A percentile compares a stretch with the other conserved stretches of the same genome.
Conservation (phyloP, 2,329 filamentous ascomycete genomes). For the Pseudogymnoascus sp. region DNA sequence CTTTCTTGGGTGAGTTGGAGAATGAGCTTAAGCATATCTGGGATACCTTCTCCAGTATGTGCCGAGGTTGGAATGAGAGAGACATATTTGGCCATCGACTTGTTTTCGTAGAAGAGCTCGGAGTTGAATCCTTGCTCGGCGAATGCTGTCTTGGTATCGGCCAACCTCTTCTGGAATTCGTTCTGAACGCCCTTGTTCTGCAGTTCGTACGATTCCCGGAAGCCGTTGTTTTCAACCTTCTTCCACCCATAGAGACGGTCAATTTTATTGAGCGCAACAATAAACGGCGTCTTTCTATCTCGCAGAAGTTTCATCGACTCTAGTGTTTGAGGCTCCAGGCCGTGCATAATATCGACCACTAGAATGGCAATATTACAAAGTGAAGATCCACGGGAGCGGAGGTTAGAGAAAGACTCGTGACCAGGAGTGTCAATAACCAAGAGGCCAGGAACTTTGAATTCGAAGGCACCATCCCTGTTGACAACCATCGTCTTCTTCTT, state of each 20-base stretch:
- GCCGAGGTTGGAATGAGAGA: slow-evolving; percentile 97
- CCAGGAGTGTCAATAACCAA: slow-evolving; percentile 96
- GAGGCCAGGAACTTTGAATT: slow-evolving; percentile 96
- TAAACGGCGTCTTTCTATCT: slow-evolving; percentile 93
- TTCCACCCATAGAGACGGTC: slow-evolving; percentile 99
- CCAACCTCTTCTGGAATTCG: slow-evolving; percentile 85
- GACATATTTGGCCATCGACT: slow-evolving; percentile 87
- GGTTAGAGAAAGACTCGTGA: slow-evolving; percentile 99
- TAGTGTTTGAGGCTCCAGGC: slow-evolving; percentile 90
- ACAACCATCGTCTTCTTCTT: slow-evolving; percentile 87
- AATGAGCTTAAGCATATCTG: slow-evolving; percentile 96
- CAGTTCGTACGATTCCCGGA: slow-evolving; percentile 80
- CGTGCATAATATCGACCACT: slow-evolving; percentile 99
- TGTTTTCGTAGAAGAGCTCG: slow-evolving; percentile 95
- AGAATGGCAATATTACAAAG: slow-evolving; percentile 99
- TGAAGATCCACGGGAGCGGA: slow-evolving; percentile 92
- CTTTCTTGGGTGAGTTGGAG: slow-evolving; percentile 88
- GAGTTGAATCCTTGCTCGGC: slow-evolving; percentile 97
- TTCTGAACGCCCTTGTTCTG: slow-evolving; percentile 91
- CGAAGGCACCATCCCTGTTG: slow-evolving; percentile 81
- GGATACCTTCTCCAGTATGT: slow-evolving; percentile 97
- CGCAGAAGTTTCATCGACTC: slow-evolving; percentile 94
- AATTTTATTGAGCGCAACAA: slow-evolving; percentile 98
- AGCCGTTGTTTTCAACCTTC: slow-evolving; percentile 96
- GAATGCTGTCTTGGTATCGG: slow-evolving; percentile 88